A percentile compares a stretch with the other conserved stretches of the same genome.
phyloP scores from a whole-genome alignment of 352 stramenopile species.

The Phytophthora boehmeriae region DNA sequence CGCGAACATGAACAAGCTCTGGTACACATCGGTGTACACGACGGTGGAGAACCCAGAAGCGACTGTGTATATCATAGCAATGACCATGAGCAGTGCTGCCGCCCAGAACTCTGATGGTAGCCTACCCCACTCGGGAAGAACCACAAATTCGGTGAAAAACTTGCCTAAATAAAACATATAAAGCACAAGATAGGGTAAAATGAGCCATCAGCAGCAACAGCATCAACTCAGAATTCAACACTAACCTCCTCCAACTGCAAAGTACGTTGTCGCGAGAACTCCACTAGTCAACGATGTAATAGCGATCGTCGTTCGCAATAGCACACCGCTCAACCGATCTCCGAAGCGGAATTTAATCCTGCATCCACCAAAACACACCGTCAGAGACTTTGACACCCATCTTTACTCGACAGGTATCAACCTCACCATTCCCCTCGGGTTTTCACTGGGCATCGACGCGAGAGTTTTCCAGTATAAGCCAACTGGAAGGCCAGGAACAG shows the following conservation, averaged over 20 bases:
- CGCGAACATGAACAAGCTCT: slow-evolving; percentile 83
- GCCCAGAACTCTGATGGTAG: slow-evolving; percentile 79
- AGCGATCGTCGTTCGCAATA: slow-evolving; percentile 73
- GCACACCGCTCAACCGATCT: slow-evolving; percentile 45
- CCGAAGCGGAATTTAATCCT: slow-evolving; percentile 88
- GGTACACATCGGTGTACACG: slow-evolving; percentile 85
- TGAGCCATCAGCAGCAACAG: background rate
- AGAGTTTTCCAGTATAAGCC: slow-evolving; percentile 81
- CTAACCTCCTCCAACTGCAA: slow-evolving; percentile 68
- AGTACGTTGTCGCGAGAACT: slow-evolving; percentile 76
- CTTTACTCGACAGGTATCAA: background rate
- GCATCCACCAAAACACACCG: slow-evolving; percentile 7
- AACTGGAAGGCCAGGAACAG: slow-evolving; percentile 84
- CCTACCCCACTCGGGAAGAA: slow-evolving; percentile 56
- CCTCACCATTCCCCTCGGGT: slow-evolving; percentile 77
- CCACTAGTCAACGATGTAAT: slow-evolving; percentile 71
- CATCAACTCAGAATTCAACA: background rate
- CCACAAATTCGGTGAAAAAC: slow-evolving; percentile 81
- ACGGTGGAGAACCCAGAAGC: slow-evolving; percentile 74
- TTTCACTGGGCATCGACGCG: slow-evolving; percentile 73
- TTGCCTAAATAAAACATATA: slow-evolving; percentile 51
- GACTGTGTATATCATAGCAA: slow-evolving; percentile 77
- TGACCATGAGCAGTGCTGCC: slow-evolving; percentile 61
- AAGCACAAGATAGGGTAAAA: slow-evolving; percentile 1
- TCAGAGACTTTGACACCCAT: background rate